phyloP scores from a whole-genome alignment of 257 asterid genomes.

The Solanum virginianum region DNA sequence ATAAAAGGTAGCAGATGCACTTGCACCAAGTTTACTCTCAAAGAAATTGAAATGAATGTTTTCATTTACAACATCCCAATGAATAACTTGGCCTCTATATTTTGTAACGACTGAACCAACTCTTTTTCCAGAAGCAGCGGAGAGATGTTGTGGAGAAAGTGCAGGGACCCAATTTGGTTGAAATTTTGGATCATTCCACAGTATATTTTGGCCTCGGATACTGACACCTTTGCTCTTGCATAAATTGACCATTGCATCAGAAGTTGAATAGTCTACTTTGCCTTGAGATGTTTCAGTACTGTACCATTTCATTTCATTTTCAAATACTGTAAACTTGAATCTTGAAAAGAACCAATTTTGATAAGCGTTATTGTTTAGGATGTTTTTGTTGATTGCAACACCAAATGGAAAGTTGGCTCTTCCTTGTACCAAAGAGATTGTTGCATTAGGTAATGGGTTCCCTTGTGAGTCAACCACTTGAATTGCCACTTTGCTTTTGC shows the following conservation, averaged over 20 bases:
- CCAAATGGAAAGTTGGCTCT: conserved; percentile 12
- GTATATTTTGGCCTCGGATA: conserved; percentile 49
- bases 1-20: conserved; percentile 24
- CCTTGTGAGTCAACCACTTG: conserved; percentile 10
- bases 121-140: conserved; percentile 18
- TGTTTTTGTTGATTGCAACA: conserved; percentile 1
- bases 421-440: not conserved
- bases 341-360: conserved; percentile 47
- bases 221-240: conserved; percentile 14
- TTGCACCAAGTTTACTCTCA: conserved; percentile 27
- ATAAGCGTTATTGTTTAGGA: not conserved
- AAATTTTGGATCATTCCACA: conserved; percentile 41
- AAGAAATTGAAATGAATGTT: conserved; percentile 39
- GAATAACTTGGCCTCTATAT: conserved; percentile 37
- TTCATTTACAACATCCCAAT: conserved; percentile 72
- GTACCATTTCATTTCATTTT: conserved; percentile 56
- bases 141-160: conserved; percentile 15
- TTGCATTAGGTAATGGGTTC: conserved; percentile 1
- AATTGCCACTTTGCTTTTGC: conserved; percentile 16
- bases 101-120: conserved; percentile 22
- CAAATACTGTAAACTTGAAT: conserved; percentile 46
- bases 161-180: conserved; percentile 31
- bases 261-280: conserved; percentile 25
- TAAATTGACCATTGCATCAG: conserved; percentile 37
- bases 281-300: conserved; percentile 28